A percentile compares a stretch with the other conserved stretches of the same genome.
Conservation (phyloP, 2,329 filamentous ascomycete genomes). For the Fusarium beomiforme region DNA sequence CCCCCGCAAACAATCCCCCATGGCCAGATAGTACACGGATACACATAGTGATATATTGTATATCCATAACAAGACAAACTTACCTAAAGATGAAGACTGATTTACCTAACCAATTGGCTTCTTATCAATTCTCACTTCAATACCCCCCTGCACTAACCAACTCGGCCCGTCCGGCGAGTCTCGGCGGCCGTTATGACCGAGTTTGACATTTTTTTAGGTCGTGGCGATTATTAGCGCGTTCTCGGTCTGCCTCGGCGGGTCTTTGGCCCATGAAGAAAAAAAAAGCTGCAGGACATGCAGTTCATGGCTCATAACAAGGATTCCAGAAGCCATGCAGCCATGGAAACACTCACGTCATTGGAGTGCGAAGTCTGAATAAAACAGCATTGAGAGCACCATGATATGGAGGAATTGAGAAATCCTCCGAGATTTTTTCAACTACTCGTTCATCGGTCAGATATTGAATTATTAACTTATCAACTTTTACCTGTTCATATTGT, state of each 20-base stretch:
- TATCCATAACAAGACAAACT: not conserved
- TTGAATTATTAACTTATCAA: not conserved
- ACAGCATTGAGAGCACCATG: not conserved
- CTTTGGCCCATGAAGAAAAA: conserved; percentile 10
- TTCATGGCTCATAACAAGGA: conserved; percentile 30
- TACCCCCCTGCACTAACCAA: conserved; percentile 16
- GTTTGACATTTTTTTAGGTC: conserved; percentile 14
- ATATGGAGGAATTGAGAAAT: not conserved
- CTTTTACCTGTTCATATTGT: not conserved
- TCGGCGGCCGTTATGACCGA: conserved; percentile 30
- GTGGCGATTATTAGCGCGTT: conserved; percentile 30
- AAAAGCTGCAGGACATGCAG: conserved; percentile 25
- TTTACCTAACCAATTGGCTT: conserved; percentile 2
- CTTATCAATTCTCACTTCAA: conserved; percentile 11
- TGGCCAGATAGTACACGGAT: not conserved
- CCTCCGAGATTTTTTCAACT: not conserved
- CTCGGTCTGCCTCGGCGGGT: conserved; percentile 20
- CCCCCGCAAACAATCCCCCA: not conserved
- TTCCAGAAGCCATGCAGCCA: conserved; percentile 3
- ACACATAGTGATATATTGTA: not conserved
- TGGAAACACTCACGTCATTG: conserved; percentile 2
- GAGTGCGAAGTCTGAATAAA: not conserved
- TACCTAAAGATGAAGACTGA: conserved; percentile 16
- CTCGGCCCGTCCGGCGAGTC: conserved; percentile 34
- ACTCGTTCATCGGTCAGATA: not conserved